Base-by-base conservation (phyloP, 1,284 basidiomycete species). In the Cryptococcus depauperatus region DNA sequence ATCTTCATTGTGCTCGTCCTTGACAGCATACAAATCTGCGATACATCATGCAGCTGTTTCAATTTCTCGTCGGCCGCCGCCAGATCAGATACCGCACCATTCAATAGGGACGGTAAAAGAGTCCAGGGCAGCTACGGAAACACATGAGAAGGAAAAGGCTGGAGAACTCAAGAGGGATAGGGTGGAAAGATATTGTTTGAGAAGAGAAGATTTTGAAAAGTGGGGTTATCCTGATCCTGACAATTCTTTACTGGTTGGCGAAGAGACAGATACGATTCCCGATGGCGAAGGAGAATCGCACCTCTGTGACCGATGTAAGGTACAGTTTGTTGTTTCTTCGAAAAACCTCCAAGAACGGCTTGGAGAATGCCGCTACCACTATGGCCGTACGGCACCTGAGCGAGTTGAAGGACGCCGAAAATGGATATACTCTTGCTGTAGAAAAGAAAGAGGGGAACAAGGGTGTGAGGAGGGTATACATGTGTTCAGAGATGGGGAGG, bases 51-150 rank as follows among this genome's bases (percentile, higher is more conserved):
- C 68, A 0, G 61, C 68, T 1, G 64, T 71, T 6, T 50, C 57
- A n/a, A 57, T 71, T 13, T 62, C 61, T 63, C 78, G 79, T 55
- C 80, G 91, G 0, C 64, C 77, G 0, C 62, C 74, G 3, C 87
- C 89, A 1, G 77, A 77, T 39, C 74, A 74, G 1, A 57, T 77
- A 18, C 73, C 75, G 1, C 83, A 89, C 59, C 74, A 79, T 1
- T 90, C 86, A 3, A 79, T 91, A 22, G 90, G 91, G 3, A 91
- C 88, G 0, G 79, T 88, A 45, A 76, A 71, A 9, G 80, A 86
- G 13, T 70, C 85, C 26, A 70, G 73, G 9, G 73, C 74, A 11
- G 80, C 82, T 14, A 70, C 69, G 26, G 81, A 82, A 53, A 74
- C 76, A 8, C 76, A 75, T 30, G 82, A 82, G 50, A 74, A 78